Base-by-base conservation (phyloP, 305 asterid genomes). In the Rubia tinctorum region DNA sequence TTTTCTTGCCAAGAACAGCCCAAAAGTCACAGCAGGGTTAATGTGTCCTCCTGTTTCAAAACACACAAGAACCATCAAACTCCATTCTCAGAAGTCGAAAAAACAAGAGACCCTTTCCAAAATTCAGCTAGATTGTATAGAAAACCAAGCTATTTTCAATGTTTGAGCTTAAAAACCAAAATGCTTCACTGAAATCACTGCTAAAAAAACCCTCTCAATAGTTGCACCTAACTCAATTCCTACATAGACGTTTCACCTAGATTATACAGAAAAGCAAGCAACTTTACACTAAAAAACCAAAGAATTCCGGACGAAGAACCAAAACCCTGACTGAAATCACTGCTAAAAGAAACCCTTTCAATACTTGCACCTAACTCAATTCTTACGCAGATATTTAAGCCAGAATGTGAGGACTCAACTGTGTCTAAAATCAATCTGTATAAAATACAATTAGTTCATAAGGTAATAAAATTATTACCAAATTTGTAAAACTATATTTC, bases 21-120 rank as follows among this genome's bases (percentile, higher is more conserved):
- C 96, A 23, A 88, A 87, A 18, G 96, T 90, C 76, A 88, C 92
- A 18, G 95, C 92, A 53, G 95, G 96, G 72, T 91, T 89, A 23
- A 91, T 91, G 87, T 89, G 97, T 68, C 97, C 96, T 81, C 97
- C 97, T 89, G 89, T 82, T 80, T 66, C 73, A 67, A 51, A 62
- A 71, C 6, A 39, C 44, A 63, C 60, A 53, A 18, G 43, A 71
- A 17, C 3, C 59, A 15, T 25, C 43, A 17, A 53, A 18, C 11
- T 23, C 18, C 30, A 1, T 9, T n/a, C 51, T 64, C 37, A n/a
- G 59, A 39, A 71, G 49, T 65, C n/a, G n/a, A n/a, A 11, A 39
- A 6, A 12, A 37, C 14, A 53, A 5, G 30, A 23, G 23, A 71
- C 6, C 8, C 75, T n/a, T 22, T 25, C 7, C 39, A 69, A 8